Base-by-base conservation (phyloP, 148 eudicot species). In the Silene latifolia region DNA sequence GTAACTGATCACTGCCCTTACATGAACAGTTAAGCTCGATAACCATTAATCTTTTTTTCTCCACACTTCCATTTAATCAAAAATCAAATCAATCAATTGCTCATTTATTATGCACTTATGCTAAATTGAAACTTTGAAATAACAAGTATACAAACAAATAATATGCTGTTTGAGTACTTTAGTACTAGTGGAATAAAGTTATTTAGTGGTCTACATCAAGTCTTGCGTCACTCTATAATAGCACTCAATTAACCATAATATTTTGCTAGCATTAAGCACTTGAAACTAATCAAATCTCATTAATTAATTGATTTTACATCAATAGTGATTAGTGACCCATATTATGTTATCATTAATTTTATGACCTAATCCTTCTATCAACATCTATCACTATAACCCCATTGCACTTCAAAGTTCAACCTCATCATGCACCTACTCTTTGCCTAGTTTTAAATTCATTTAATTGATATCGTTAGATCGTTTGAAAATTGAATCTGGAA, bases 321-420 rank as follows among this genome's bases (percentile, higher is more conserved):
- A 15, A 42, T 44, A 68, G 67, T 76, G 73, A 21, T 58, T 44
- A 68, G 67, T 76, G 73, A 21, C 67, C 56, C 73, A 29, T 59
- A 74, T 23, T 17, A 74, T 25, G 59, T 35, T 19, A 29, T 58
- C 23, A 58, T 59, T 57, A 42, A 67, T 44, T n/a, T 35, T 59
- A 69, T 76, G 78, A 57, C 73, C 63, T 68, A 70, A 70, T 70
- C 73, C 44, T 51, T 10, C 62, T 70, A 62, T 77, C 79, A 46
- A 70, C 69, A 77, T 70, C 79, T 69, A 70, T 70, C 74, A 70
- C 74, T 62, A 70, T 71, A 62, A 77, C 53, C 35, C 53, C 8
- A 51, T 70, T 61, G 29, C 54, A 69, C 25, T 77, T 48, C 53
- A 61, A 77, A 69, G n/a, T 77, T 48, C 53, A 61, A 77, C 24